Evolutionary conservation across 805 yeast species (phyloP).

Genomic region (Nakazawaea laoshanensis): DNA sequence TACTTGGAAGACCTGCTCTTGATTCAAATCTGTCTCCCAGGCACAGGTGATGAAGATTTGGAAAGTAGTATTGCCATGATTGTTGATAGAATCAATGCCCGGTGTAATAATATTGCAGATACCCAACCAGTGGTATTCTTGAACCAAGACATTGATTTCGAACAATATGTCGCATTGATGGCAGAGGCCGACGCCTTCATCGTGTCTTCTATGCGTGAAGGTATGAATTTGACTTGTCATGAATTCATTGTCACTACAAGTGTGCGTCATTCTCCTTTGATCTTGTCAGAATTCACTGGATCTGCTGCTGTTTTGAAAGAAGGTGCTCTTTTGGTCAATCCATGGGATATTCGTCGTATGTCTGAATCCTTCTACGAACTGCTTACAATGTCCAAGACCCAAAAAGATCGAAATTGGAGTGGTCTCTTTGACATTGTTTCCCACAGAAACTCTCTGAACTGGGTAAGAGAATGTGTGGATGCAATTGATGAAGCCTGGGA

Average conservation of each 20-base stretch:
- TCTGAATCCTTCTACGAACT: conserved; percentile 55
- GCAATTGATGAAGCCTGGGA: conserved; percentile 47
- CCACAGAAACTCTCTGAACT: conserved; percentile 61
- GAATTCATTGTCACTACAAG: conserved; percentile 77
- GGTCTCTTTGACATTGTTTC: conserved; percentile 48
- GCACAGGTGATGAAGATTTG: conserved; percentile 39
- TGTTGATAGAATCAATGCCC: conserved; percentile 78
- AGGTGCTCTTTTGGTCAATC: conserved; percentile 76
- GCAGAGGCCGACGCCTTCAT: conserved; percentile 82
- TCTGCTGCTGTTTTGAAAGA: conserved; percentile 70
- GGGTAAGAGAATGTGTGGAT: conserved; percentile 57
- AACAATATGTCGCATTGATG: conserved; percentile 80
- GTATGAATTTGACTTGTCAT: conserved; percentile 94
- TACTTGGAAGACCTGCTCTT: conserved; percentile 62
- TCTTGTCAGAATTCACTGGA: conserved; percentile 91
- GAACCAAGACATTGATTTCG: conserved; percentile 83
- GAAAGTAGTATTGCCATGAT: conserved; percentile 69
- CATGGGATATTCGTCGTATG: conserved; percentile 75
- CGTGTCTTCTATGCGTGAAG: conserved; percentile 90
- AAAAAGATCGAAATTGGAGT: conserved; percentile 55
- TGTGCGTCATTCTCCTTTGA: conserved; percentile 68
- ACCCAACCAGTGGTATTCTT: conserved; percentile 76
- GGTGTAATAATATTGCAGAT: conserved; percentile 61
- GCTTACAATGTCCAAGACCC: conserved; percentile 56
- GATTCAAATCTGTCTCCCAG: conserved; percentile 73